Evolutionary conservation across 306 rosid genomes (phyloP), one percentile per base, ranked within the genome.

Genomic region (Luffa aegyptiaca): DNA sequence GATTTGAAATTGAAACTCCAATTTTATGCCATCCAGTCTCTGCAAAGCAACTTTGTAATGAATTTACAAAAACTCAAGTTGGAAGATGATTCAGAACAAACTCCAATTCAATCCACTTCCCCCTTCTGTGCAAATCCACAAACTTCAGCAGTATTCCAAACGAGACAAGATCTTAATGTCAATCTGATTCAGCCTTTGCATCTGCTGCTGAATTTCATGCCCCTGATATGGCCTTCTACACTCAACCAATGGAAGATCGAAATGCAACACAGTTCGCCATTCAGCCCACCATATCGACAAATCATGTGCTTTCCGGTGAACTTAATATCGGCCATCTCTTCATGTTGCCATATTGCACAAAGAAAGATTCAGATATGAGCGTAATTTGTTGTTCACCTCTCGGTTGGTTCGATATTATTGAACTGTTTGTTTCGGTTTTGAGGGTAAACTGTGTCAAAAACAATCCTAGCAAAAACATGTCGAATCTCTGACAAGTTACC

Each of bases 401-500:
- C 18, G 0, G 20, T n/a, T 26, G 58, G 21, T 48, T 48, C 6
- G 10, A 72, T 58, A 0, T 10, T 72, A 72, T 48, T 48, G 20
- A 72, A 21, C 77, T 26, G 58, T 49, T 57, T 26, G 78, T 82
- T 82, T 56, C 12, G 33, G 35, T 73, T 80, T 61, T 37, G 64
- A 61, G 86, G 86, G 73, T 73, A 82, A 42, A 85, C 71, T 8
- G 88, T 85, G 46, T 85, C 63, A 14, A 82, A 45, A 71, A 85
- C 86, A 44, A 85, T 75, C 37, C 84, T 70, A 20, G 88, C 88
- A 82, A 85, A 85, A 59, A 64, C 33, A 51, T 80, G 84, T 64
- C 64, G 86, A 62, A 85, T 80, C 82, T 80, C 88, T 39, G 79
- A 64, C 85, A 80, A 71, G 82, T 41, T 41, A 20, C 88, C 88